Conservation (phyloP, 2,329 filamentous ascomycete species). For the Rutstroemia sydowiana region DNA sequence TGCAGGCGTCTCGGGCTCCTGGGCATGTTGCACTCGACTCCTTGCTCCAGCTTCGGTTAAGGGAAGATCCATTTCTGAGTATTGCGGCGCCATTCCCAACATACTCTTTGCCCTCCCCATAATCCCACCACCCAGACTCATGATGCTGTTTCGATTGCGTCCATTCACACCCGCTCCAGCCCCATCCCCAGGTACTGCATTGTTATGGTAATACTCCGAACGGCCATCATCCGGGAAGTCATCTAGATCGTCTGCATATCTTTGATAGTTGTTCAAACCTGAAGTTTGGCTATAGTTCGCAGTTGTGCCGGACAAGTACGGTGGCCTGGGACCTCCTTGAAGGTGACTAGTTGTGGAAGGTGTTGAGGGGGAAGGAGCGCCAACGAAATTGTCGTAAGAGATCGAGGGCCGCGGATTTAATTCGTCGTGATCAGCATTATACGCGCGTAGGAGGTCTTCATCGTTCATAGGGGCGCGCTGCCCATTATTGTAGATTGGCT, state of each 20-base stretch:
- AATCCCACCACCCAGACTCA: constrained; percentile 79
- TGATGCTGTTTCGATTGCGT: constrained; percentile 78
- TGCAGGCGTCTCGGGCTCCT: constrained; percentile 38
- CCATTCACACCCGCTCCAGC: constrained; percentile 45
- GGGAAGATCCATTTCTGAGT: constrained; percentile 97
- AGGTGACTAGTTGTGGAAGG: constrained; percentile 36
- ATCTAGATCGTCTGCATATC: constrained; percentile 83
- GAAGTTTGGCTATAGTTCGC: constrained; percentile 60
- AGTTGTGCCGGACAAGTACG: constrained; percentile 19
- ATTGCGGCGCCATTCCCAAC: constrained; percentile 77
- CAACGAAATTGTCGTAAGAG: constrained; percentile 93
- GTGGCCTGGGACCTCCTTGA: constrained; percentile 24
- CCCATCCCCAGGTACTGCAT: constrained; percentile 50
- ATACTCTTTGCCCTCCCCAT: constrained; percentile 83
- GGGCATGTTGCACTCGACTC: constrained; percentile 34
- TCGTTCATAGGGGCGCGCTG: constrained; percentile 74
- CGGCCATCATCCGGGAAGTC: constrained; percentile 72
- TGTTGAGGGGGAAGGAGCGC: constrained; percentile 49
- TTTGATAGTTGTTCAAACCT: constrained; percentile 78
- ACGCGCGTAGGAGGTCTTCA: constrained; percentile 69
- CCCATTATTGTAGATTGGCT: constrained; percentile 66
- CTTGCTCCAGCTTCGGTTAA: constrained; percentile 69
- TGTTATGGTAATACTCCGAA: constrained; percentile 75
- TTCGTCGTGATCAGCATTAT: constrained; percentile 54
- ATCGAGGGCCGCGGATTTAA: constrained; percentile 69